Evolutionary conservation across 805 yeast species (phyloP).

Genomic region (Candida endomychidarum): DNA sequence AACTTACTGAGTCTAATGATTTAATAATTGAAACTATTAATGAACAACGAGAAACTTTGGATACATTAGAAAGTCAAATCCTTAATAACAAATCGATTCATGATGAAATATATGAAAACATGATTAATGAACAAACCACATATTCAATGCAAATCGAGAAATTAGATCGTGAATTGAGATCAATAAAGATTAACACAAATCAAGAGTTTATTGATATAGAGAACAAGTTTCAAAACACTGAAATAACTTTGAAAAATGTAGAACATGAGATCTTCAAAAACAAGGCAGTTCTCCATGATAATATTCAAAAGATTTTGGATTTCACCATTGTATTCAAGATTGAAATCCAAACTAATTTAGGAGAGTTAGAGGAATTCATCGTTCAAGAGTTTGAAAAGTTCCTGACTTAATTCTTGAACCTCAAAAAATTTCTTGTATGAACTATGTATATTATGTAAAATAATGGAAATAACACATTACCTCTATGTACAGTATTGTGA

Average conservation of each 20-base stretch:
- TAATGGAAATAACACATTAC: slow-evolving; percentile 2
- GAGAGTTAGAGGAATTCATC: slow-evolving; percentile 53
- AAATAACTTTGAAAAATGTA: slow-evolving; percentile 52
- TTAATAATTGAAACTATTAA: slow-evolving; percentile 52
- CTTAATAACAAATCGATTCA: slow-evolving; percentile 51
- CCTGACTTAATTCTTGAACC: not conserved
- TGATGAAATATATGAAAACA: slow-evolving; percentile 55
- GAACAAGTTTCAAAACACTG: slow-evolving; percentile 47
- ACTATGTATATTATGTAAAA: slow-evolving; percentile 7
- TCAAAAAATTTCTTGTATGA: slow-evolving; percentile 2
- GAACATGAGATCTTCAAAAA: slow-evolving; percentile 46
- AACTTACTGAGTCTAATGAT: slow-evolving; percentile 59
- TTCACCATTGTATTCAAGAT: slow-evolving; percentile 63
- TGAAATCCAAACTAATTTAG: slow-evolving; percentile 62
- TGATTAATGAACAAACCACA: slow-evolving; percentile 51
- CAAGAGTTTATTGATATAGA: slow-evolving; percentile 51
- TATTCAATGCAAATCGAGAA: slow-evolving; percentile 66
- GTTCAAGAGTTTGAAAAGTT: slow-evolving; percentile 20
- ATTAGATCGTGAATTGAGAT: slow-evolving; percentile 56
- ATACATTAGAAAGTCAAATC: slow-evolving; percentile 56
- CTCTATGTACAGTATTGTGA: slow-evolving; percentile 5
- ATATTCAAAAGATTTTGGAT: slow-evolving; percentile 58
- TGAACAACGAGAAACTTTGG: slow-evolving; percentile 57
- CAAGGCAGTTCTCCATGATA: slow-evolving; percentile 49
- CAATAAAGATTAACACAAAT: slow-evolving; percentile 47